Evolutionary conservation across 768 basidiomycete genomes (phyloP).

Genomic region (Cystobasidium tubakii): DNA sequence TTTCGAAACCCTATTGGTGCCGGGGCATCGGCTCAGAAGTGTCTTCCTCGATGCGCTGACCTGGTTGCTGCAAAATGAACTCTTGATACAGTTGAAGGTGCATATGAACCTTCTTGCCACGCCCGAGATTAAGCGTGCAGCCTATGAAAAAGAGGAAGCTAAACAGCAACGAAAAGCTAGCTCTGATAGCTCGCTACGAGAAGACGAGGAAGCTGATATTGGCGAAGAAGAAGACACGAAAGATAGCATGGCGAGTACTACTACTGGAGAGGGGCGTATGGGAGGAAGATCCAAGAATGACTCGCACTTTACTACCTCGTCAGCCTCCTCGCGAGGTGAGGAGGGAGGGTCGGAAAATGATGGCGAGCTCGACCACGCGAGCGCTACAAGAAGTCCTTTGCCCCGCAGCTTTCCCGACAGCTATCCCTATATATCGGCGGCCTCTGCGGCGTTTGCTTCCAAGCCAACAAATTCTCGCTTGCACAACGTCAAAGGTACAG

Average conservation of each 20-base stretch:
- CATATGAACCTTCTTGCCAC: conserved; percentile 78
- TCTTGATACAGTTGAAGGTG: conserved; percentile 77
- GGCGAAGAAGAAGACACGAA: not conserved
- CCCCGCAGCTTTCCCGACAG: conserved; percentile 30
- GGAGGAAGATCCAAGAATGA: not conserved
- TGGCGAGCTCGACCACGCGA: not conserved
- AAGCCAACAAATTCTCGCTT: conserved; percentile 7
- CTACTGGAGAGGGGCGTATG: not conserved
- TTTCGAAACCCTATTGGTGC: conserved; percentile 70
- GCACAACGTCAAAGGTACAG: not conserved
- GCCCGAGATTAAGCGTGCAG: conserved; percentile 56
- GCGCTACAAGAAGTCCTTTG: conserved; percentile 12
- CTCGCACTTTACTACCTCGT: conserved; percentile 27
- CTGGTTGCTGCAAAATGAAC: conserved; percentile 83
- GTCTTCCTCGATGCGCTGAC: conserved; percentile 74
- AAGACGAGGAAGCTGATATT: conserved; percentile 11
- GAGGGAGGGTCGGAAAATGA: conserved; percentile 3
- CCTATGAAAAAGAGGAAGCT: conserved; percentile 38
- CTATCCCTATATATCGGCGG: conserved; percentile 32
- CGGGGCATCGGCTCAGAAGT: conserved; percentile 59
- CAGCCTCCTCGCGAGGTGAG: not conserved
- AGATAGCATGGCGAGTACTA: not conserved
- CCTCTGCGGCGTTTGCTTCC: conserved; percentile 3
- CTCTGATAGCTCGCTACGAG: not conserved
- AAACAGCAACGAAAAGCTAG: not conserved